Conservation (phyloP, 2,329 filamentous ascomycete species). For the Alternaria panax region DNA sequence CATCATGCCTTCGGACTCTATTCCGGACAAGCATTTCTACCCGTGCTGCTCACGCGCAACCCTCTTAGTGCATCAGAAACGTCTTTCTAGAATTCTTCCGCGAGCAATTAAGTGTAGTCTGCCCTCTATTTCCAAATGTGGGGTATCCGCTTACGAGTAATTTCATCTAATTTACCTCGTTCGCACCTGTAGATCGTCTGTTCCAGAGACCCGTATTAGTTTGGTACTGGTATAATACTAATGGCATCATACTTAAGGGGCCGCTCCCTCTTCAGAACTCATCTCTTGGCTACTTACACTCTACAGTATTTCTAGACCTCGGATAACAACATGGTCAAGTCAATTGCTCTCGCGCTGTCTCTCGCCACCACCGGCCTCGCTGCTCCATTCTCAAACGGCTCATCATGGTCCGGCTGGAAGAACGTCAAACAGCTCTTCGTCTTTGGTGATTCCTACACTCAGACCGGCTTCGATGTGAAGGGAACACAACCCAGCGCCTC, state of each 20-base stretch:
- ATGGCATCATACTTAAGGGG: conserved; percentile 16
- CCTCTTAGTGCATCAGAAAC: conserved; percentile 7
- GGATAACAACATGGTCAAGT: conserved; percentile 31
- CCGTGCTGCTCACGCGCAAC: conserved; percentile 3
- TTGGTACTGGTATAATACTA: conserved; percentile 16
- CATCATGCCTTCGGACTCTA: conserved; percentile 1
- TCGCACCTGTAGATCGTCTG: conserved; percentile 22
- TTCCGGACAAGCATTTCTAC: conserved; percentile 10
- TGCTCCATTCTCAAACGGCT: conserved; percentile 20
- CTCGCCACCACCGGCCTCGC: conserved; percentile 31
- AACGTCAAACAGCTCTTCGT: conserved; percentile 47
- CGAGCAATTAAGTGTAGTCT: conserved; percentile 14
- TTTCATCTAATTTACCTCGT: conserved; percentile 37
- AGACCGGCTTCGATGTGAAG: conserved; percentile 65
- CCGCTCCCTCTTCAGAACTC: background rate
- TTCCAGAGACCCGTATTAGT: conserved; percentile 23
- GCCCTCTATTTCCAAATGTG: conserved; percentile 23
- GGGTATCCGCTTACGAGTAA: conserved; percentile 28
- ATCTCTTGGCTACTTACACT: conserved; percentile 1
- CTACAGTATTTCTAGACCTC: background rate
- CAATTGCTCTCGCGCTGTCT: conserved; percentile 29
- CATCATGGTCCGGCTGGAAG: conserved; percentile 44
- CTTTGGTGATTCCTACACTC: conserved; percentile 66
- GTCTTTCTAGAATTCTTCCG: conserved; percentile 29
- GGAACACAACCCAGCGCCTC: conserved; percentile 59